These are phyloP conservation scores for Fistulifera solaris DNA, from an alignment of 108 stramenopile genomes.

Conservation along the genomic window DNA sequence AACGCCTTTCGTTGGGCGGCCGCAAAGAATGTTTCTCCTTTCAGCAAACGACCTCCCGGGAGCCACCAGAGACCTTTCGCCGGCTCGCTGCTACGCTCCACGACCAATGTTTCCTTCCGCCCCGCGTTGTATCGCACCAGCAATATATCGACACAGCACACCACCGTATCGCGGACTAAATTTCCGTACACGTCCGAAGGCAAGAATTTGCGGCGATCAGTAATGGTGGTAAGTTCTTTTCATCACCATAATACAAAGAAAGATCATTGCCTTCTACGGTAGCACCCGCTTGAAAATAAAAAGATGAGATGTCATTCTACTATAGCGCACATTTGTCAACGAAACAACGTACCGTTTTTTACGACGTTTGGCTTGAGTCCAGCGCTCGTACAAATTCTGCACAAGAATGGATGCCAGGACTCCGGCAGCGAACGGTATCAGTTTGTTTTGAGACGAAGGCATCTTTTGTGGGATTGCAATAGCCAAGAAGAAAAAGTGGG, in stretches of 20 bases:
- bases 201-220: slow-evolving; percentile 34
- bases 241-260: slow-evolving; percentile 47
- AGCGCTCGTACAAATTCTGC: too few relatives aligned
- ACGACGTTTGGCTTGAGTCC: too few relatives aligned
- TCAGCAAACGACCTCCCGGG: slow-evolving; percentile 62
- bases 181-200: slow-evolving; percentile 46
- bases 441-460: too few relatives aligned
- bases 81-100: slow-evolving; percentile 51
- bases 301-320: too few relatives aligned
- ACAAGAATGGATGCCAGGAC: too few relatives aligned
- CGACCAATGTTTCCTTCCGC: slow-evolving; percentile 42
- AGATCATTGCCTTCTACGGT: slow-evolving; percentile 43
- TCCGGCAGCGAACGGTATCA: too few relatives aligned
- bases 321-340: too few relatives aligned
- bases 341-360: too few relatives aligned
- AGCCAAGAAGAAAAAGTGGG: too few relatives aligned
- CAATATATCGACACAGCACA: slow-evolving; percentile 50
- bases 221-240: slow-evolving; percentile 32
- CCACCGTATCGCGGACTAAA: slow-evolving; percentile 41
- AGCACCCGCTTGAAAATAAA: slow-evolving; percentile 31
- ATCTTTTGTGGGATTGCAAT: too few relatives aligned
- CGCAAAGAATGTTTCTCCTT: slow-evolving; percentile 68
- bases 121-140: slow-evolving; percentile 33
- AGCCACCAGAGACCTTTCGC: slow-evolving; percentile 67
- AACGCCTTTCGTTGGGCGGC: slow-evolving; percentile 48